Evolutionary conservation across 1,284 basidiomycete species (phyloP), one percentile per base, ranked within the genome.

Genomic region (Farysia itapuensis): DNA sequence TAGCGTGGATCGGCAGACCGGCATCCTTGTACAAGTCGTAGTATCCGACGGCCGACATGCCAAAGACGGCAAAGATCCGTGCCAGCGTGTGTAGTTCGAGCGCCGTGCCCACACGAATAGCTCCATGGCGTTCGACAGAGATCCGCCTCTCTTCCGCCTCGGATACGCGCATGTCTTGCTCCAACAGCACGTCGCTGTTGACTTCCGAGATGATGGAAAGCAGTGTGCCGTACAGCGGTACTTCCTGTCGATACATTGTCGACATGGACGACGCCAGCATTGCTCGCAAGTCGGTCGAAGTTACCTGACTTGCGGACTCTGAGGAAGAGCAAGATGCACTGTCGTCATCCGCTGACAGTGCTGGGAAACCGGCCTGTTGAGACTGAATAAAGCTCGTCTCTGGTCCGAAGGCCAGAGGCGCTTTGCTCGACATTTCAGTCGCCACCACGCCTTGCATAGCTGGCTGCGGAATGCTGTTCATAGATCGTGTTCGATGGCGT

Each of bases 31-130:
- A 72, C 25, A 80, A 70, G 49, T 80, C 78, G 56, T 80, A 80
- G 64, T 80, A 80, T 4, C 78, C 78, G 0, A 80, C 78, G 2
- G 78, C 72, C 25, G 64, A 48, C 79, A 80, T 80, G 14, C 77
- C 78, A 64, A 79, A 74, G 13, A 69, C 48, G 1, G 39, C 40
- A 42, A 80, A 80, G 15, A 79, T 67, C 12, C 77, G 64, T 1
- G 78, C 50, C n/a, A 80, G 72, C 28, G 74, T 70, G 13, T 44
- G 30, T 2, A 80, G 70, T 57, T 80, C 79, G 11, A 66, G 40
- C 0, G 70, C 54, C 15, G 74, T 79, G 19, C 79, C 79, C 1
- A 80, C 72, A 7, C 79, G 75, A 44, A 80, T 79, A 0, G 79
- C 79, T 8, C 79, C 79, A 50, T 80, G 79, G 32, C 79, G 64